Evolutionary conservation across 2,329 filamentous ascomycete genomes (phyloP).

Genomic region (Colletotrichum tropicale): DNA sequence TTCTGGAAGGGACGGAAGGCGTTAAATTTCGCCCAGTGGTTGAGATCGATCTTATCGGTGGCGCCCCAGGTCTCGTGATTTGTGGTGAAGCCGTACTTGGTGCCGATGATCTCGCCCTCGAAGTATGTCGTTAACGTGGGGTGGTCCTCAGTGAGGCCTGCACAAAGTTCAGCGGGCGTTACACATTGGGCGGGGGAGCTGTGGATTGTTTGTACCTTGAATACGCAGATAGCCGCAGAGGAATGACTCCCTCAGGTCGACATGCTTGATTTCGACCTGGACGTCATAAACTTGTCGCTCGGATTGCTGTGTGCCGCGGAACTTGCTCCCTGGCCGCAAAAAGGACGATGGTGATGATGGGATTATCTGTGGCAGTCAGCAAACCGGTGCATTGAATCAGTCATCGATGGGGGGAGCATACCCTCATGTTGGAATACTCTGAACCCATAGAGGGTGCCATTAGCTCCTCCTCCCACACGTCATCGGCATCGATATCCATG

Average conservation of each 20-base stretch:
- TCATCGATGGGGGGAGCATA: slow-evolving; percentile 24
- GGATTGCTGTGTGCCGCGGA: slow-evolving; percentile 89
- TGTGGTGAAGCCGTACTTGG: slow-evolving; percentile 92
- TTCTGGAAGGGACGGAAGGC: slow-evolving; percentile 80
- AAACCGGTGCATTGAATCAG: neutral
- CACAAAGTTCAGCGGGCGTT: slow-evolving; percentile 1
- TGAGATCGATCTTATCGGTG: slow-evolving; percentile 86
- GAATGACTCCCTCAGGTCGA: slow-evolving; percentile 92
- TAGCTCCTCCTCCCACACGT: slow-evolving; percentile 29
- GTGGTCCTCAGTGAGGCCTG: slow-evolving; percentile 92
- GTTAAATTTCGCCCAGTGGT: slow-evolving; percentile 90
- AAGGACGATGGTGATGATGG: slow-evolving; percentile 85
- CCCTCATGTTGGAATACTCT: slow-evolving; percentile 40
- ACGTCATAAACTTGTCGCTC: slow-evolving; percentile 94
- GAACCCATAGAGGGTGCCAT: slow-evolving; percentile 40
- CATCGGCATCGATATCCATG: slow-evolving; percentile 26
- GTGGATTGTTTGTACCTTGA: slow-evolving; percentile 66
- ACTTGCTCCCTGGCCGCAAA: slow-evolving; percentile 85
- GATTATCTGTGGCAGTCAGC: slow-evolving; percentile 57
- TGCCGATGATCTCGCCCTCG: slow-evolving; percentile 96
- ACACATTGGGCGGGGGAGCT: slow-evolving; percentile 18
- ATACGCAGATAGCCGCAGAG: slow-evolving; percentile 95
- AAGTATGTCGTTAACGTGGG: slow-evolving; percentile 98
- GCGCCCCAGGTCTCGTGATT: slow-evolving; percentile 91
- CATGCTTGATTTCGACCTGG: slow-evolving; percentile 95